Evolutionary conservation across 2,329 filamentous ascomycete species (phyloP), one percentile per base, ranked within the genome.

Genomic region (Helotiales sp.): DNA sequence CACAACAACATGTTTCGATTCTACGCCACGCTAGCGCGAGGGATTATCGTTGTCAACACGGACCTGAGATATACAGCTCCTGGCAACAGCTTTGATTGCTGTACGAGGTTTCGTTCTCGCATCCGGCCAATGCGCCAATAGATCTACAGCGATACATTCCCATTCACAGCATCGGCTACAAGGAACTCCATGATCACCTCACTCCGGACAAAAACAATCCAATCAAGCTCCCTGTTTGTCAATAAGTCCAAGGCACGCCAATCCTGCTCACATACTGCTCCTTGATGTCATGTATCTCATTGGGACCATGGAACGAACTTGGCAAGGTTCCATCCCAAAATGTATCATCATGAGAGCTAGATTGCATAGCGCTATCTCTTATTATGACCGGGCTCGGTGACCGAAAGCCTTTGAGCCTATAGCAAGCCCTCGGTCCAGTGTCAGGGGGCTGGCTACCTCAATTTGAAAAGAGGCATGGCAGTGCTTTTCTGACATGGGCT

Each of bases 381-480:
- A 10, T 17, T 28, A 28, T 54, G 47, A 24, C 32, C 30, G 61
- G 47, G 32, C 49, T 63, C 49, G 61, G 61, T 63, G 61, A 63
- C 61, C 61, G 61, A 63, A 45, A 55, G 61, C 61, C 43, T 63
- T 30, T 30, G 34, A 40, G 47, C 49, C 49, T 49, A 63, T 54
- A 43, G 49, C 17, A 55, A 30, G 17, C 11, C 49, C 6, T 54
- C 22, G 30, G 49, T 55, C 20, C 30, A 52, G 32, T 26, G 11
- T 55, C 32, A 43, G 30, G 61, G 45, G 45, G 47, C 22, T 63
- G 15, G 32, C 47, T 37, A 28, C n/a, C 30, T 55, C 49, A 62
- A 63, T 55, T 30, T 55, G 47, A 54, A 34, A 63, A n/a, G 10
- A 22, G 49, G 7, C 30, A 13, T 37, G 24, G 28, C 4, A n/a